Conservation (phyloP, 1,284 basidiomycete species). For the Cutaneotrichosporon dermatis region DNA sequence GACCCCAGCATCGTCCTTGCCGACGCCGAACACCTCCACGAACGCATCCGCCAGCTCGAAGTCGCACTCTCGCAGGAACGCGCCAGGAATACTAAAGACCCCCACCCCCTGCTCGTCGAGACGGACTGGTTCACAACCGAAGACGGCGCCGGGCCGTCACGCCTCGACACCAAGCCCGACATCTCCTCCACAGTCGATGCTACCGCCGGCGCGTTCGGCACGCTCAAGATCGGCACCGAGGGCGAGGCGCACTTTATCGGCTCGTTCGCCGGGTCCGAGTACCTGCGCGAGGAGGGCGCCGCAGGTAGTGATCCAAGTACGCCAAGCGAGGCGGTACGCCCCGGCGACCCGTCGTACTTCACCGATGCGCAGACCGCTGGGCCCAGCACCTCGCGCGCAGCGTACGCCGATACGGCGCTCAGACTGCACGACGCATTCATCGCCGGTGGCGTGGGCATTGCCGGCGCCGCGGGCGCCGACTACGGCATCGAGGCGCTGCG, state of each 20-base stretch:
- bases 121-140: conserved; percentile 34
- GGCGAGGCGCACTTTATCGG: conserved; percentile 42
- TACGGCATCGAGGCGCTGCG: conserved; percentile 3
- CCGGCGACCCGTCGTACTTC: background rate
- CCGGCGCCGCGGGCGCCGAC: background rate
- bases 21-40: conserved; percentile 43
- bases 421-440: conserved; percentile 3
- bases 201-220: conserved; percentile 39
- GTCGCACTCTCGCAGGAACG: conserved; percentile 36
- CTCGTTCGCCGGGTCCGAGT: conserved; percentile 31
- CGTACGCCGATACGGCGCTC: conserved; percentile 3
- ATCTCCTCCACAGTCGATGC: conserved; percentile 26
- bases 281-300: conserved; percentile 31
- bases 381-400: background rate
- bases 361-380: background rate
- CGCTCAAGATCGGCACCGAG: conserved; percentile 38
- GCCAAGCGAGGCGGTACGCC: background rate
- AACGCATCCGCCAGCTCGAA: conserved; percentile 41
- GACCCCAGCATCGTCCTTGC: conserved; percentile 40
- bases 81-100: conserved; percentile 17
- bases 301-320: background rate
- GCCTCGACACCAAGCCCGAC: conserved; percentile 7
- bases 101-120: conserved; percentile 36
- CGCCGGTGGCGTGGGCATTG: background rate
- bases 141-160: conserved; percentile 12